Conservation (phyloP, 2,329 filamentous ascomycete genomes). For the Teratosphaeria viscida region DNA sequence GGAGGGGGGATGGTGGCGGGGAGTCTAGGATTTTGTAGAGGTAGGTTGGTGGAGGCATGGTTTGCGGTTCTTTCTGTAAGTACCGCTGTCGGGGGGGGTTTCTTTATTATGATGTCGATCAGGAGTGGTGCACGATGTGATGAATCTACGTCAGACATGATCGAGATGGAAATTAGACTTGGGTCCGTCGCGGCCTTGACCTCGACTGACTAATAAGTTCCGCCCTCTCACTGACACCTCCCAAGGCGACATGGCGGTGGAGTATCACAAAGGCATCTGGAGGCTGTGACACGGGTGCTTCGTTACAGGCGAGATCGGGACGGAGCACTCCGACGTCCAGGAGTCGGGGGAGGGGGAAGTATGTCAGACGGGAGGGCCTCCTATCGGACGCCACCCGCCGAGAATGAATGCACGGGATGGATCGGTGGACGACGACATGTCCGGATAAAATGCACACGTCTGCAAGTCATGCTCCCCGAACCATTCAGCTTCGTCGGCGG, state of each 20-base stretch:
- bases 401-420: background rate
- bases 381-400: too few species aligned
- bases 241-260: background rate
- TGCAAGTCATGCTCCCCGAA: background rate
- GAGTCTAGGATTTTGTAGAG: conserved; percentile 23
- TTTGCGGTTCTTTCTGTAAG: too few species aligned
- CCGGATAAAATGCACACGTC: background rate
- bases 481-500: background rate
- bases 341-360: background rate
- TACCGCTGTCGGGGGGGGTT: background rate
- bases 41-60: conserved; percentile 4
- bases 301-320: background rate
- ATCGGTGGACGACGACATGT: background rate
- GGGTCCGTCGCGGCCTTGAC: background rate
- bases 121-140: background rate
- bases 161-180: background rate
- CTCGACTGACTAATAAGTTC: background rate
- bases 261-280: background rate
- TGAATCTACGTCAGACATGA: background rate
- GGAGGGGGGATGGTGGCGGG: conserved; percentile 13
- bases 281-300: background rate
- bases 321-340: background rate
- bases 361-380: too few species aligned
- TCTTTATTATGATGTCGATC: background rate
- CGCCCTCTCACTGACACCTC: background rate